Evolutionary conservation across 805 yeast species (phyloP).

Genomic region (Citeromyces nyonsensis): DNA sequence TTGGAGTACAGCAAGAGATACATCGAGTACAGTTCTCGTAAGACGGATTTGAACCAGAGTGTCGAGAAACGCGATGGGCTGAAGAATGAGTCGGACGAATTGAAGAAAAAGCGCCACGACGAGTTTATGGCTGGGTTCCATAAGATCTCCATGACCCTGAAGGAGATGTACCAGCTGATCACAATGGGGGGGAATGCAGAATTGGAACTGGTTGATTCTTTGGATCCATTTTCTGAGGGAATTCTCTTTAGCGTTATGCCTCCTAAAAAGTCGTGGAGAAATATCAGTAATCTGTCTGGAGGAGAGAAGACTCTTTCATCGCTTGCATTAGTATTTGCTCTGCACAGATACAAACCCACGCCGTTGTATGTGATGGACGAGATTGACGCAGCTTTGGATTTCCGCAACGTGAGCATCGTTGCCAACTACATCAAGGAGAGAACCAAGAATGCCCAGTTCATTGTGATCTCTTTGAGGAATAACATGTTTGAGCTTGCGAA

Average conservation of each 20-base stretch:
- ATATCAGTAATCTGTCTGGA: constrained; percentile 88
- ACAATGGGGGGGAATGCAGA: constrained; percentile 99
- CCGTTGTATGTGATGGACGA: constrained; percentile 98
- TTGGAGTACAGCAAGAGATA: constrained; percentile 62
- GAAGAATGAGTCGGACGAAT: constrained; percentile 45
- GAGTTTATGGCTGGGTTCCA: constrained; percentile 93
- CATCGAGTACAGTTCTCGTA: constrained; percentile 47
- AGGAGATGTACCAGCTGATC: constrained; percentile 96
- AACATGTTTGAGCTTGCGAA: constrained; percentile 97
- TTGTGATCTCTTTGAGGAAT: constrained; percentile 88
- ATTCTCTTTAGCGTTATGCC: constrained; percentile 97
- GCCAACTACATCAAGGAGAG: constrained; percentile 94
- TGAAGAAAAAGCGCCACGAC: constrained; percentile 59
- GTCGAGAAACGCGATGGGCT: constrained; percentile 50
- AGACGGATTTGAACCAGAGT: constrained; percentile 52
- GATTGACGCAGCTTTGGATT: constrained; percentile 96
- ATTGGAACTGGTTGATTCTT: constrained; percentile 82
- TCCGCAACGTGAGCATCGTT: constrained; percentile 91
- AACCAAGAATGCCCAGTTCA: constrained; percentile 91
- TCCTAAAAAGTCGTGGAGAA: constrained; percentile 95
- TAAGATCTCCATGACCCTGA: constrained; percentile 71
- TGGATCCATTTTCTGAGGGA: constrained; percentile 98
- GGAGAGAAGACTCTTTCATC: constrained; percentile 96
- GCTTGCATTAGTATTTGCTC: constrained; percentile 87
- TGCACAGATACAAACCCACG: constrained; percentile 92